Evolutionary conservation across 345 rosid species (phyloP).

Genomic region (Heritiera fomes): DNA sequence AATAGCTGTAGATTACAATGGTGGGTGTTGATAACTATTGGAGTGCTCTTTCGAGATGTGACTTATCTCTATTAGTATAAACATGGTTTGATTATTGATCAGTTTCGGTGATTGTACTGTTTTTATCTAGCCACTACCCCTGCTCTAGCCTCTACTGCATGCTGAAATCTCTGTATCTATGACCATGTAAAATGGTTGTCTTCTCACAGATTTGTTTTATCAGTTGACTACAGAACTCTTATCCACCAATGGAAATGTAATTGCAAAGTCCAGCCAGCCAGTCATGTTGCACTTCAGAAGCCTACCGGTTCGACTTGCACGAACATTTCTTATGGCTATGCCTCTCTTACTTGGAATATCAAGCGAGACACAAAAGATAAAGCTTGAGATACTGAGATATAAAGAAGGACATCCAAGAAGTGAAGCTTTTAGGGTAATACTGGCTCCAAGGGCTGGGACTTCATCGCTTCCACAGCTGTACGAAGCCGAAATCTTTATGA

Average conservation of each 20-base stretch:
- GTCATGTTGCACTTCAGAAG: constrained; percentile 72
- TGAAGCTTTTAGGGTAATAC: constrained; percentile 47
- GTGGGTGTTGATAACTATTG: too few relatives aligned
- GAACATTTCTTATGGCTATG: constrained; percentile 54
- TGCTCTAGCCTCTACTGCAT: not conserved
- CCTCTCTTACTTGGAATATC: constrained; percentile 65
- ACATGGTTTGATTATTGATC: not conserved
- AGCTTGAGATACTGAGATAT: constrained; percentile 42
- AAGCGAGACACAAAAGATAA: constrained; percentile 60
- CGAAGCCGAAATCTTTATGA: constrained; percentile 56
- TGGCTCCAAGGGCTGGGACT: constrained; percentile 73
- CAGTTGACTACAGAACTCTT: constrained; percentile 72
- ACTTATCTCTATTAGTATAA: too few relatives aligned
- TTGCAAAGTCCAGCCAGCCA: constrained; percentile 65
- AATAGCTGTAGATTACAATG: too few relatives aligned
- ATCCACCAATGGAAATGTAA: constrained; percentile 45
- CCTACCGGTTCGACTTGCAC: constrained; percentile 53
- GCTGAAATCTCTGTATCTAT: not conserved
- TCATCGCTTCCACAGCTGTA: constrained; percentile 56
- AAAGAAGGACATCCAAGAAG: constrained; percentile 65
- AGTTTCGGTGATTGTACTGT: not conserved
- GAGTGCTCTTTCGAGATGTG: not conserved
- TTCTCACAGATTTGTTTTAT: not conserved
- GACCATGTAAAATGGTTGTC: not conserved
- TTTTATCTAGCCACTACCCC: not conserved